These are phyloP conservation scores for Astragalus glycyphyllos DNA, from an alignment of 306 rosid species.

Conservation along the genomic window DNA sequence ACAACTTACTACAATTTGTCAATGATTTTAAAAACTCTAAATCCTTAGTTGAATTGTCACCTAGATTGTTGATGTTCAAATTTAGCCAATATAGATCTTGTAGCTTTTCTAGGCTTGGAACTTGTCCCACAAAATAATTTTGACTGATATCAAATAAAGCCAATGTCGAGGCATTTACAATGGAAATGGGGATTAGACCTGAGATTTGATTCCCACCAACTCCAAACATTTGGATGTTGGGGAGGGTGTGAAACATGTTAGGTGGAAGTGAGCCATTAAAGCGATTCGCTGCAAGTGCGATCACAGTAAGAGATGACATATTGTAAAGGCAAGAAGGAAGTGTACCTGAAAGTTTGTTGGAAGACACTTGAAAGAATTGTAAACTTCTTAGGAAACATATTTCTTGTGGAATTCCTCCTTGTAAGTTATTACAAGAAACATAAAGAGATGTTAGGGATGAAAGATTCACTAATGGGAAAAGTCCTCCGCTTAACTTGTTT, in stretches of 20 bases:
- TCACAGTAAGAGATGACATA: not conserved
- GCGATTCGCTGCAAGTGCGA: not conserved
- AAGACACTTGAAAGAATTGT: accelerated
- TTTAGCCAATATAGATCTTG: too few species aligned
- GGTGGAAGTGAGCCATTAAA: not conserved
- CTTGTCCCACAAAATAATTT: not conserved
- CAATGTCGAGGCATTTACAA: conserved; percentile 5
- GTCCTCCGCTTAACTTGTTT: not conserved
- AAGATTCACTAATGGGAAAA: not conserved
- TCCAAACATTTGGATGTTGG: not conserved
- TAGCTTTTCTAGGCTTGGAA: not conserved
- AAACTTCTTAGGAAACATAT: not conserved
- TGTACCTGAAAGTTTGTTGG: not conserved
- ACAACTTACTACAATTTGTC: conserved; percentile 9
- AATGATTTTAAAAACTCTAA: not conserved
- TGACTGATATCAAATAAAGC: not conserved
- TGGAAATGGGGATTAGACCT: not conserved
- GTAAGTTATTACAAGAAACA: not conserved
- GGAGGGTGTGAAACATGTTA: not conserved
- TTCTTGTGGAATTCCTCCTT: not conserved
- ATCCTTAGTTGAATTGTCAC: conserved; percentile 2
- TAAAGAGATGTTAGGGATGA: not conserved
- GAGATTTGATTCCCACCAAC: not conserved
- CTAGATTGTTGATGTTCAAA: not conserved
- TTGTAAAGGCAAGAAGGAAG: conserved; percentile 14